phyloP scores from a whole-genome alignment of 805 yeast species.

The Lipomyces japonicus region DNA sequence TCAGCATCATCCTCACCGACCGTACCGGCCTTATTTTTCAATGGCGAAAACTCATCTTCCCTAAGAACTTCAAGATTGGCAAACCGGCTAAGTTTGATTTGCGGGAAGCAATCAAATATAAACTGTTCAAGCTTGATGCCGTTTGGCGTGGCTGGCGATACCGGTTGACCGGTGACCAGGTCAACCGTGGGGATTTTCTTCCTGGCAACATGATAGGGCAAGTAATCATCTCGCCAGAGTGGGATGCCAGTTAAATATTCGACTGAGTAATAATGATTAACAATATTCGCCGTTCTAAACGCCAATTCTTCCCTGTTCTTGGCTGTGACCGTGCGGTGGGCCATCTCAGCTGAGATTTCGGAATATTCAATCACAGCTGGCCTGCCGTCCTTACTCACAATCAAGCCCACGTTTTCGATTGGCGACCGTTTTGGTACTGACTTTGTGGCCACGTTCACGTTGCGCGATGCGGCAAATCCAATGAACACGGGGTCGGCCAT shows the following conservation, averaged over 20 bases:
- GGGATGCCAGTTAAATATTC: slow-evolving; percentile 62
- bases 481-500: slow-evolving; percentile 89
- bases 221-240: slow-evolving; percentile 60
- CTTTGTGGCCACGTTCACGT: slow-evolving; percentile 79
- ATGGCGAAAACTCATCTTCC: slow-evolving; percentile 81
- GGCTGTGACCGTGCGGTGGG: slow-evolving; percentile 57
- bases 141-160: slow-evolving; percentile 71
- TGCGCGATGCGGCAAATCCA: slow-evolving; percentile 72
- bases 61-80: slow-evolving; percentile 92
- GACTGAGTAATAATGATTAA: slow-evolving; percentile 90
- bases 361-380: slow-evolving; percentile 96
- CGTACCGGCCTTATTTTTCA: slow-evolving; percentile 64
- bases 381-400: slow-evolving; percentile 53
- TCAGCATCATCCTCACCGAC: slow-evolving; percentile 71
- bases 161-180: slow-evolving; percentile 43
- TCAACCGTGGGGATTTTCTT: slow-evolving; percentile 75
- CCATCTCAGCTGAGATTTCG: slow-evolving; percentile 74
- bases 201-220: slow-evolving; percentile 93
- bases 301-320: slow-evolving; percentile 44
- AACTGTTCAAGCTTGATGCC: slow-evolving; percentile 96
- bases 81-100: slow-evolving; percentile 63
- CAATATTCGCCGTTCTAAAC: slow-evolving; percentile 93
- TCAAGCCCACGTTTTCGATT: slow-evolving; percentile 83
- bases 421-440: slow-evolving; percentile 92
- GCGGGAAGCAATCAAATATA: slow-evolving; percentile 91